These are phyloP conservation scores for Neonothopanus nambi DNA, from an alignment of 1,284 basidiomycete species.

Conservation along the genomic window DNA sequence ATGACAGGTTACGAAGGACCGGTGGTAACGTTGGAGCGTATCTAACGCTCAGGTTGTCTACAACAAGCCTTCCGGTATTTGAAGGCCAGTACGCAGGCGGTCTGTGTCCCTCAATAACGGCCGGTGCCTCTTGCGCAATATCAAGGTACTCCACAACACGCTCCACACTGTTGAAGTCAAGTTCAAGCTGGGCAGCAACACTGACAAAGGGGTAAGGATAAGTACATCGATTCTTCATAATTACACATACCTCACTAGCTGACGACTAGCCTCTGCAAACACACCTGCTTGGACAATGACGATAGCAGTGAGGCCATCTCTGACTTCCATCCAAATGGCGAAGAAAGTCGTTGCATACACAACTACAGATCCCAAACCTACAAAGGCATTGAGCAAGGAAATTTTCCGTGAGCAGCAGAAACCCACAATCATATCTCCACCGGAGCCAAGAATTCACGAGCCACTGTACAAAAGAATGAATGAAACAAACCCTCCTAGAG, in stretches of 20 bases:
- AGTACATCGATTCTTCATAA: background rate
- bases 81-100: slow-evolving; percentile 83
- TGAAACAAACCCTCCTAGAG: background rate
- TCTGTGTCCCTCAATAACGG: slow-evolving; percentile 50
- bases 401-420: background rate
- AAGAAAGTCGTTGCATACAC: slow-evolving; percentile 76
- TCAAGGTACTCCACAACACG: slow-evolving; percentile 81
- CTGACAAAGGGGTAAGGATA: slow-evolving; percentile 28
- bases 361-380: slow-evolving; percentile 73
- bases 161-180: slow-evolving; percentile 81
- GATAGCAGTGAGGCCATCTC: slow-evolving; percentile 74
- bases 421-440: slow-evolving; percentile 70
- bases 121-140: slow-evolving; percentile 79
- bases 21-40: slow-evolving; percentile 76
- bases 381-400: background rate
- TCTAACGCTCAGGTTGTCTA: slow-evolving; percentile 68
- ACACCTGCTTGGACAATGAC: slow-evolving; percentile 76
- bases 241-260: slow-evolving; percentile 54
- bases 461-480: slow-evolving; percentile 50
- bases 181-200: slow-evolving; percentile 66
- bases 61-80: slow-evolving; percentile 50
- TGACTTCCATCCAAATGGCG: slow-evolving; percentile 65
- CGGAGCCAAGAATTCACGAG: slow-evolving; percentile 66
- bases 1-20: slow-evolving; percentile 69
- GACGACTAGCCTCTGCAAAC: slow-evolving; percentile 68